phyloP scores from a whole-genome alignment of 768 basidiomycete genomes.

The Boletus fagicola region DNA sequence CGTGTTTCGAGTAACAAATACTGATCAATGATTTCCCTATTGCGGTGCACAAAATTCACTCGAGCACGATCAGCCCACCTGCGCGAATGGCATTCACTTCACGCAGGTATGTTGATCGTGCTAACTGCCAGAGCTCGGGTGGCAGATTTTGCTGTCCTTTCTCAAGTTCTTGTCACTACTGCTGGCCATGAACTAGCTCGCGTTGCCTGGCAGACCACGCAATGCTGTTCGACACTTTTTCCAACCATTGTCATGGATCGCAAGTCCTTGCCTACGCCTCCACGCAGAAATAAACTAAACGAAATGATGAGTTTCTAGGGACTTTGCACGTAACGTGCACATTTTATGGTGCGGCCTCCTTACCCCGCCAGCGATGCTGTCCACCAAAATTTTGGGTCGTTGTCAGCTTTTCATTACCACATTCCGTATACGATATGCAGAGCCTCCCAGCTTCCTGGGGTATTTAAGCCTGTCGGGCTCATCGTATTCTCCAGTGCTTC shows the following conservation, averaged over 20 bases:
- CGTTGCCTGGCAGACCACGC: neutral
- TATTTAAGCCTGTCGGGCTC: slow-evolving; percentile 12
- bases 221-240: neutral
- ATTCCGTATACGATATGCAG: neutral
- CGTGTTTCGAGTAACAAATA: no score
- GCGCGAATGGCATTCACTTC: no score
- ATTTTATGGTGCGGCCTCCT: slow-evolving; percentile 4
- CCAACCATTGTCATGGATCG: neutral
- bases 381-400: neutral
- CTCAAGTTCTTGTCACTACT: no score
- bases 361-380: neutral
- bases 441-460: neutral
- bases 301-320: neutral
- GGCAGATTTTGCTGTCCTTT: no score
- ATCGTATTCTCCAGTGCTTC: neutral
- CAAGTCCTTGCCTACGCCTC: no score
- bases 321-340: neutral
- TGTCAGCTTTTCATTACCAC: neutral
- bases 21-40: no score
- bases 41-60: no score
- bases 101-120: no score
- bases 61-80: no score
- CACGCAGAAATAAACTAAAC: neutral
- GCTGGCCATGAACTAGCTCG: no score
- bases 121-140: neutral